These are phyloP conservation scores for Sclerotinia glacialis DNA, from an alignment of 2,329 filamentous ascomycete genomes.

Conservation along the genomic window DNA sequence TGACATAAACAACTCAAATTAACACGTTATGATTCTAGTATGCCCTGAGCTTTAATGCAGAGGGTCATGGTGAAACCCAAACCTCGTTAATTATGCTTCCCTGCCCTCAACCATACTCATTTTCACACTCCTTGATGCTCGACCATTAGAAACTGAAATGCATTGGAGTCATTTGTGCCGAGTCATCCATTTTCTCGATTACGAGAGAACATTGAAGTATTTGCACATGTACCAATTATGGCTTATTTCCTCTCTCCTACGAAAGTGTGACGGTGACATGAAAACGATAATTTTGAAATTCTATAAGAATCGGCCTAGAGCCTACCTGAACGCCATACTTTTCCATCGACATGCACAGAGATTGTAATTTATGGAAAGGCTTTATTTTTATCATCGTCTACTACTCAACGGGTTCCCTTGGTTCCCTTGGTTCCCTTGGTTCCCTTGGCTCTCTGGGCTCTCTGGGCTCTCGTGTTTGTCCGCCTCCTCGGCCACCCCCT, in stretches of 20 bases:
- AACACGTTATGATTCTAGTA: not conserved
- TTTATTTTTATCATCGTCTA: conserved; percentile 24
- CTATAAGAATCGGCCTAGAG: conserved; percentile 39
- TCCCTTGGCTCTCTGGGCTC: conserved; percentile 55
- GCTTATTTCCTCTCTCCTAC: not conserved
- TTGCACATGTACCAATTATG: not conserved
- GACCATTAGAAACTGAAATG: not conserved
- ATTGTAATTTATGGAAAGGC: conserved; percentile 32
- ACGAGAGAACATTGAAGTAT: too few species aligned
- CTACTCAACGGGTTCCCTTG: conserved; percentile 31
- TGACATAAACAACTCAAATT: not conserved
- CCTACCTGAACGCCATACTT: conserved; percentile 47
- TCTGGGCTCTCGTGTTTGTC: conserved; percentile 50
- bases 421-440: conserved; percentile 36
- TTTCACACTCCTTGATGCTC: not conserved
- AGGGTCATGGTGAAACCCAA: not conserved
- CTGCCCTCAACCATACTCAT: not conserved
- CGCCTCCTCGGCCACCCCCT: conserved; percentile 51
- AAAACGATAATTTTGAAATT: conserved; percentile 24
- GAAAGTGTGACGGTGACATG: conserved; percentile 26
- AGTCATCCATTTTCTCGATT: not conserved
- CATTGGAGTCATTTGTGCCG: not conserved
- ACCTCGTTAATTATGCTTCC: not conserved
- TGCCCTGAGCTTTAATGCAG: too few species aligned
- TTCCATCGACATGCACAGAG: conserved; percentile 38